phyloP scores from a whole-genome alignment of 345 rosid genomes.

The Aegle marmelos region DNA sequence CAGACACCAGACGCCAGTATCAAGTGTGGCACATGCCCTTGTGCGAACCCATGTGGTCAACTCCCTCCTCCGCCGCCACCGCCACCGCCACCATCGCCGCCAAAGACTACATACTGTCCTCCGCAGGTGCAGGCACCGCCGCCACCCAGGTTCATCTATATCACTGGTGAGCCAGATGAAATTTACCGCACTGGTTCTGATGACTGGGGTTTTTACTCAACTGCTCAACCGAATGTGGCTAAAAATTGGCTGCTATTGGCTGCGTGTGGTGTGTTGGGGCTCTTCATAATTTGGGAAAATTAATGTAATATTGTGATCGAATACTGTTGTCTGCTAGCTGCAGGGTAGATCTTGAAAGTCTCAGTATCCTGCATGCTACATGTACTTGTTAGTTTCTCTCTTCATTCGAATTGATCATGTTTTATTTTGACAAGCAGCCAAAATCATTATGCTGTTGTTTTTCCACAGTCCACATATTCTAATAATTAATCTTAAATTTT shows the following conservation, averaged over 20 bases:
- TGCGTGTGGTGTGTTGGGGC: slow-evolving; percentile 22
- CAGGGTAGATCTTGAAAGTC: background rate
- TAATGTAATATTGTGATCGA: background rate
- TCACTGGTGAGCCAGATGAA: slow-evolving; percentile 49
- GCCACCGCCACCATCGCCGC: slow-evolving; percentile 20
- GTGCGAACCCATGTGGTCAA: slow-evolving; percentile 49
- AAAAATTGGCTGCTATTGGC: slow-evolving; percentile 18
- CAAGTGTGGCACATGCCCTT: slow-evolving; percentile 55
- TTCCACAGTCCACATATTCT: too few relatives aligned
- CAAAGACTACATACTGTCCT: slow-evolving; percentile 24
- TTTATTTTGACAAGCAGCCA: background rate
- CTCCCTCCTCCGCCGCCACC: slow-evolving; percentile 27
- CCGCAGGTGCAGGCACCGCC: slow-evolving; percentile 37
- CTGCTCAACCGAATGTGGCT: slow-evolving; percentile 24
- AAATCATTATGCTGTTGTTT: background rate
- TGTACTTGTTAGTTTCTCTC: background rate
- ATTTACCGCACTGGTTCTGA: slow-evolving; percentile 36
- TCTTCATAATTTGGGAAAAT: slow-evolving; percentile 7
- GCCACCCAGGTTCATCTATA: slow-evolving; percentile 48
- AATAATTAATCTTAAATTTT: too few relatives aligned
- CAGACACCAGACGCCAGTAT: slow-evolving; percentile 23
- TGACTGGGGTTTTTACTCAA: slow-evolving; percentile 36
- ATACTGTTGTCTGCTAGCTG: too few relatives aligned
- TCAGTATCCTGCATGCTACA: background rate
- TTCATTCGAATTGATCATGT: background rate